A percentile compares a stretch with the other conserved stretches of the same genome.
These are phyloP conservation scores for Clathrospora elynae DNA, from an alignment of 2,329 filamentous ascomycete genomes.

Conservation along the genomic window DNA sequence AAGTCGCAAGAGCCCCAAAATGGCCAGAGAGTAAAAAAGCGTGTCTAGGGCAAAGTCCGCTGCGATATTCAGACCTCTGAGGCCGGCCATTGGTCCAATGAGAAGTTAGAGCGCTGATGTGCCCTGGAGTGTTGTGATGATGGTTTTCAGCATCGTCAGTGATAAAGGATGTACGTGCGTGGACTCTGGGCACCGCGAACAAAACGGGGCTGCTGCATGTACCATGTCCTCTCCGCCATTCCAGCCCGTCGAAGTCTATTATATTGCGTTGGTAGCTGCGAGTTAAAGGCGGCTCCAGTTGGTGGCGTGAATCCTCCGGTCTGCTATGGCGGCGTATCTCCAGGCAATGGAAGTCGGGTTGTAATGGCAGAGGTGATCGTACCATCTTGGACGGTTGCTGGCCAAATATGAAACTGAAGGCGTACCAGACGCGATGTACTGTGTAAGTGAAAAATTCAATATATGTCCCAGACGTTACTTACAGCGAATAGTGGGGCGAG, in stretches of 20 bases:
- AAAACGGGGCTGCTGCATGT: conserved; percentile 1
- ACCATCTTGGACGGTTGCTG: conserved; percentile 30
- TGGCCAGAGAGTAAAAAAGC: conserved; percentile 18
- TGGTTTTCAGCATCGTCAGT: conserved; percentile 18
- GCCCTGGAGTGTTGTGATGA: conserved; percentile 23
- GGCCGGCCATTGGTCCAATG: not conserved
- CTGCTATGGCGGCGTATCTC: conserved; percentile 45
- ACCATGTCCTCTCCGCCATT: conserved; percentile 39
- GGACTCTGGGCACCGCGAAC: conserved; percentile 5
- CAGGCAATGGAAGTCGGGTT: conserved; percentile 50
- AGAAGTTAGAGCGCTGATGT: conserved; percentile 16
- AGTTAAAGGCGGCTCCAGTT: conserved; percentile 36
- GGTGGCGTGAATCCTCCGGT: conserved; percentile 40
- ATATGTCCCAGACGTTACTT: not conserved
- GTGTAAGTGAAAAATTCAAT: not conserved
- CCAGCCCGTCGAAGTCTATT: conserved; percentile 46
- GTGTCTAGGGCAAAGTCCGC: conserved; percentile 4
- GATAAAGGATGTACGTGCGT: conserved; percentile 13
- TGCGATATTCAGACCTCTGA: too few species aligned
- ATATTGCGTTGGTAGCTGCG: conserved; percentile 43
- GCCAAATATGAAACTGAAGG: conserved; percentile 28
- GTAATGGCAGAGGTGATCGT: conserved; percentile 37
- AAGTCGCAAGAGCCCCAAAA: conserved; percentile 20
- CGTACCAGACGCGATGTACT: conserved; percentile 35
- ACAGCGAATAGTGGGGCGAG: conserved; percentile 40